Evolutionary conservation across 2,329 filamentous ascomycete species (phyloP).

Genomic region (Arthroderma sp.): DNA sequence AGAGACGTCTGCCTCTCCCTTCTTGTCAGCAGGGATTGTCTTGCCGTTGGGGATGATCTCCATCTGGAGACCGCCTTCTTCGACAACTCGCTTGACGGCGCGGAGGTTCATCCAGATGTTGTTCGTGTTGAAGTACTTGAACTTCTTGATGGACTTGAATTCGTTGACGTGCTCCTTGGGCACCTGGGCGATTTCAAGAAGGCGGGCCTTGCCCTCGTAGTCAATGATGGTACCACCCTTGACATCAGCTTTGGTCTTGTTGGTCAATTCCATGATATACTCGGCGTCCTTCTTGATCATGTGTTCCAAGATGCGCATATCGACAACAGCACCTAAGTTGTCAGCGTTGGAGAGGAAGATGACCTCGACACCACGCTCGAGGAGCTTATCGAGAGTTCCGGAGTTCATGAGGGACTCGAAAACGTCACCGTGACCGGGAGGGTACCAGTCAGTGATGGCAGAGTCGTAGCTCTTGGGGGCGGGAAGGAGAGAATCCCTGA

Average conservation of each 20-base stretch:
- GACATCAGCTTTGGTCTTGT: slow-evolving; percentile 99
- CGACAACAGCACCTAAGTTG: slow-evolving; percentile 94
- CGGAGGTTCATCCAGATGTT: slow-evolving; percentile 99
- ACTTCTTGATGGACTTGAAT: slow-evolving; percentile 99
- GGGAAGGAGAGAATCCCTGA: slow-evolving; percentile 95
- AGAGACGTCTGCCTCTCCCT: slow-evolving; percentile 95
- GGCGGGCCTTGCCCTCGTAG: slow-evolving; percentile 91
- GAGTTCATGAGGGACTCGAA: slow-evolving; percentile 99
- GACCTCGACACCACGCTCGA: slow-evolving; percentile 90
- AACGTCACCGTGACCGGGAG: slow-evolving; percentile 96
- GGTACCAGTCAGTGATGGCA: slow-evolving; percentile 93
- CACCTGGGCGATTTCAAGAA: slow-evolving; percentile 97
- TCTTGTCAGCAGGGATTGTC: slow-evolving; percentile 96
- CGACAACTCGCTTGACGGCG: slow-evolving; percentile 95
- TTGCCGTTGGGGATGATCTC: slow-evolving; percentile 99
- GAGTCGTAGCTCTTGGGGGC: slow-evolving; percentile 84
- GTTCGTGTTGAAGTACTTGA: slow-evolving; percentile 99
- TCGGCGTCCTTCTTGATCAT: slow-evolving; percentile 96
- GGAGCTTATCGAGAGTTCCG: slow-evolving; percentile 89
- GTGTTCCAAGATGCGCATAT: slow-evolving; percentile 96
- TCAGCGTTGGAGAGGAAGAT: slow-evolving; percentile 99
- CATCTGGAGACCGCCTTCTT: slow-evolving; percentile 97
- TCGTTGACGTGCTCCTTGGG: slow-evolving; percentile 99
- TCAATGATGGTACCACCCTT: slow-evolving; percentile 99
- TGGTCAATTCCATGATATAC: slow-evolving; percentile 99